Base-by-base conservation (phyloP, 2,329 filamentous ascomycete species). In the Fusarium xylarioides region DNA sequence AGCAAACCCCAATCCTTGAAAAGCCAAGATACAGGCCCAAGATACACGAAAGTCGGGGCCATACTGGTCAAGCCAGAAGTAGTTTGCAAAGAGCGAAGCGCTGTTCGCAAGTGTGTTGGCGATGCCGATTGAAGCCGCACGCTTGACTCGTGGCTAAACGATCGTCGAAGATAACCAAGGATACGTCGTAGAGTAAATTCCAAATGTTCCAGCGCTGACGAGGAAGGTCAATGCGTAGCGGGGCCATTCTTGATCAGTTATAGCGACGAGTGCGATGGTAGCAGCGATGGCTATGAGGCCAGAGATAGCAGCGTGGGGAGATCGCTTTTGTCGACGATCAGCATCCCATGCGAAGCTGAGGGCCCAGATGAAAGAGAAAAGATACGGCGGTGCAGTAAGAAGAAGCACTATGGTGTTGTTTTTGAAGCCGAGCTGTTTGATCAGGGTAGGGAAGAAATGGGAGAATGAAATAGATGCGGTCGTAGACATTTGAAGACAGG, bases 61-160 rank as follows among this genome's bases (percentile, higher is more conserved):
- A 16, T 53, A 53, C 9, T 53, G 32, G 23, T 53, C 49, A 16
- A 53, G 49, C 49, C 49, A 53, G 32, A 53, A 53, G 32, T 53
- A 53, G 12, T 53, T 53, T 6, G 49, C 49, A 2, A 53, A 37
- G 7, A 53, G 49, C 12, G 32, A 37, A 2, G 49, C 49, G 23
- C 23, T 37, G 23, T 53, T 37, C 1, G 32, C 49, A 2, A 53
- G 4, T 4, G 32, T 37, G 32, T 53, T 53, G 0, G 49, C 49
- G 18, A 53, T 53, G 1, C 32, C 49, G 5, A 53, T 37, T 11
- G 49, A 53, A 37, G 49, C 49, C 18, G 49, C 49, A 37, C 49
- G 49, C 18, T 53, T 53, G 4, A 37, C 32, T 16, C 49, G 49
- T 9, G 49, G 32, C 4, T 53, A 32, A 53, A 53, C 49, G 4